Evolutionary conservation across 345 rosid species (phyloP).

Genomic region (Salix koriyanagi): DNA sequence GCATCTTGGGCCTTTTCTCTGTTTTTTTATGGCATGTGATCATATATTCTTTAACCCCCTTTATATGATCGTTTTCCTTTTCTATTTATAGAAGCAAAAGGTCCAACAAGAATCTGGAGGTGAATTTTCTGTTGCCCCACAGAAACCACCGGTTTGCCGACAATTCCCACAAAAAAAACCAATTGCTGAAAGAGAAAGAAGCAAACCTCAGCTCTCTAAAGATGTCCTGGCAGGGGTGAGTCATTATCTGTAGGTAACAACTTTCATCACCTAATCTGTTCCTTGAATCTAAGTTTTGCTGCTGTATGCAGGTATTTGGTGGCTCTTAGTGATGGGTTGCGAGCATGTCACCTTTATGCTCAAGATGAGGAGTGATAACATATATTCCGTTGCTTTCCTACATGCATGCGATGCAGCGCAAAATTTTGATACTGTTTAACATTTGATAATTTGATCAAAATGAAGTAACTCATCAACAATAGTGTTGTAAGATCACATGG

Average conservation of each 20-base stretch:
- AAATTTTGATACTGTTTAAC: no score
- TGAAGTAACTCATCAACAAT: no score
- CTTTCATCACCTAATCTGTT: not conserved
- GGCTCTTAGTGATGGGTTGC: conserved; percentile 23
- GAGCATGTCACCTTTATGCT: no score
- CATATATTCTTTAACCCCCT: not conserved
- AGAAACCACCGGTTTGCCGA: conserved; percentile 39
- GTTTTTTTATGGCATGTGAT: not conserved
- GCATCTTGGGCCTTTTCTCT: no score
- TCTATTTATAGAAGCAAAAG: conserved; percentile 64
- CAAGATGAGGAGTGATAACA: not conserved
- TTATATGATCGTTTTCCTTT: not conserved
- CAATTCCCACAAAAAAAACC: conserved; percentile 69
- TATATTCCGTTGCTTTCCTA: not conserved
- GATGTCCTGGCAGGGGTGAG: conserved; percentile 73
- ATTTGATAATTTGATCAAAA: no score
- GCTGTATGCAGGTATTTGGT: conserved; percentile 49
- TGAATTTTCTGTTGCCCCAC: conserved; percentile 27
- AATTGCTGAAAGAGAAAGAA: conserved; percentile 39
- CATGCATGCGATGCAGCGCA: not conserved
- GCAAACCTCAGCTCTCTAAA: conserved; percentile 57
- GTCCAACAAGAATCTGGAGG: conserved; percentile 41
- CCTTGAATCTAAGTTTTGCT: conserved; percentile 1
- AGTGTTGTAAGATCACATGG: no score
- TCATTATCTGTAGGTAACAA: not conserved